Percentiles rank a stretch among this genome's conserved stretches.
Evolutionary conservation across 2,329 filamentous ascomycete genomes (phyloP).

Genomic region (Colletotrichum filicis): DNA sequence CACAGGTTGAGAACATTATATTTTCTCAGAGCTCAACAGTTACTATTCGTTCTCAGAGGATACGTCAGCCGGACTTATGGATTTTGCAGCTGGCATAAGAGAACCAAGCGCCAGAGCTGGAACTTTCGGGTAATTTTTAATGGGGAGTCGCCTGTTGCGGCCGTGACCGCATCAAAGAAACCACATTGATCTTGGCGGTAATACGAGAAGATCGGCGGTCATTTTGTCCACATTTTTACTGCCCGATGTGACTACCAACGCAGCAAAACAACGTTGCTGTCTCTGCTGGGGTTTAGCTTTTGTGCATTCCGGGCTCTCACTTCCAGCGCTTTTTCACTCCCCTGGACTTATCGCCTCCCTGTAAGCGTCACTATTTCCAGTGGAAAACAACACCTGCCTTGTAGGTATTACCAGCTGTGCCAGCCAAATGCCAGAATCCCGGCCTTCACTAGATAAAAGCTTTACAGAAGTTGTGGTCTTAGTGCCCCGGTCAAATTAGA

Average conservation of each 20-base stretch:
- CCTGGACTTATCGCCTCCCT: background rate
- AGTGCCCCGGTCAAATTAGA: background rate
- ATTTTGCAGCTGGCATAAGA: too few relatives aligned
- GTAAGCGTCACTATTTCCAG: background rate
- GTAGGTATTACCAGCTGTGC: too few relatives aligned
- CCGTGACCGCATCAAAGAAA: background rate
- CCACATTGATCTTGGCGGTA: background rate
- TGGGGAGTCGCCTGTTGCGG: background rate
- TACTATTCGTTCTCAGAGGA: background rate
- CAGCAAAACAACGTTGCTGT: background rate
- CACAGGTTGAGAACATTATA: background rate
- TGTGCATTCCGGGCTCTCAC: background rate
- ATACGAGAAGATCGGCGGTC: background rate
- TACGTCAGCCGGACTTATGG: background rate
- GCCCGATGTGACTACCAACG: background rate
- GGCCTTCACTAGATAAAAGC: too few relatives aligned
- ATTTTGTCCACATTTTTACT: background rate
- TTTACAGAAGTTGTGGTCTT: too few relatives aligned
- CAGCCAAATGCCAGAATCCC: too few relatives aligned
- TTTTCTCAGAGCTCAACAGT: too few relatives aligned
- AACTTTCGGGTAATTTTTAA: background rate
- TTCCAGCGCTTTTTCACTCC: background rate
- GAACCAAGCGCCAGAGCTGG: too few relatives aligned
- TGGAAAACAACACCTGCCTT: too few relatives aligned
- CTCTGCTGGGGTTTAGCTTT: background rate